Base-by-base conservation (phyloP, 1,284 basidiomycete species). In the Peniophora sp. region DNA sequence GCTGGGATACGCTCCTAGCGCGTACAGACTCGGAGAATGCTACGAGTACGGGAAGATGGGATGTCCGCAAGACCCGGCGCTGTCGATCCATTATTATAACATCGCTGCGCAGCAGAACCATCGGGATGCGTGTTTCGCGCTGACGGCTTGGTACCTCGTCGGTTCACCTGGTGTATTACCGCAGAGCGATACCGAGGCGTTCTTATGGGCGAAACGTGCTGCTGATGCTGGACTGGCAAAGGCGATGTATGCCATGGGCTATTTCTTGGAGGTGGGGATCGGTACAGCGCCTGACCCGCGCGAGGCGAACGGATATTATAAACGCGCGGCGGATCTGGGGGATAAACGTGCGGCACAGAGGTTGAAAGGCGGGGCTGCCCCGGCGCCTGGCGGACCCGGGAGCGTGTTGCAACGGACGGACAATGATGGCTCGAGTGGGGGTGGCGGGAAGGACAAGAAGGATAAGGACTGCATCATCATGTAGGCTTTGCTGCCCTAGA, bases 1-100 rank as follows among this genome's bases (percentile, higher is more conserved):
- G 69, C 77, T 99, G 47, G 94, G 94, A 11, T 98, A 98, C 68
- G 93, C 96, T 6, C 93, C 96, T 2, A 93, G 89, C 61, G 96
- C 96, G 44, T 94, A 96, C 72, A 86, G 94, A 59, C 73, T 99
- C 52, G 96, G 96, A 44, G 96, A 99, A 70, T 98, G 96, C 69
- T 99, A 99, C 69, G 96, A 99, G 73, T 99, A 98, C 69, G 97
- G 96, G 39, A 94, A 94, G 74, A 90, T 98, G 85, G 94, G 93
- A 14, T 99, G 96, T 63, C 96, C 96, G n/a, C 90, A 95, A 64
- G 96, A 99, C 66, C 83, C 94, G 1, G 96, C 97, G 17, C 75
- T 99, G 52, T 95, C 91, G 47, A 99, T 99, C 62, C 96, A 99
- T 71, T 99, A 98, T 71, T 99, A 99, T 69, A 95, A 97, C 63